Base-by-base conservation (phyloP, 1,139 yeast genomes). In the Saccharomyces uvarum region DNA sequence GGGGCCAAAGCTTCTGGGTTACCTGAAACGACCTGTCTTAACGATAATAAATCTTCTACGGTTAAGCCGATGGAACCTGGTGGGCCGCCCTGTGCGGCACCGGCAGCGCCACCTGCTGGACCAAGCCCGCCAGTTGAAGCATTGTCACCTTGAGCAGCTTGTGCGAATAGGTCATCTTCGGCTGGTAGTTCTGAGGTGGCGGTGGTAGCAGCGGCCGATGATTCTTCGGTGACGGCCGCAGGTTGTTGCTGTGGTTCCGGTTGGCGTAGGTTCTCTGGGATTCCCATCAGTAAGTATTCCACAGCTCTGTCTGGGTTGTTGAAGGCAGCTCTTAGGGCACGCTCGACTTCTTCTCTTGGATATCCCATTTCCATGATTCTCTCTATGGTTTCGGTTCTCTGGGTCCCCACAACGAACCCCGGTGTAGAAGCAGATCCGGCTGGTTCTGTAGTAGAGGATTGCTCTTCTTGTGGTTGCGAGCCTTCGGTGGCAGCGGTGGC, bases 301-400 rank as follows among this genome's bases (percentile, higher is more conserved):
- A 91, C 98, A 0, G 99, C 99, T 66, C 99, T 84, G 68, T 93
- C 98, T 27, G 99, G 99, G 73, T 93, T 91, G 73, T 93, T 93
- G 74, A 84, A 93, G 0, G 99, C 98, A 16, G 97, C 97, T 66
- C 96, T 82, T 70, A 93, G 77, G 0, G 99, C 99, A 47, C 83
- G 80, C 72, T 89, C 95, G 29, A 89, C 97, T 69, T 88, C 88
- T 5, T 82, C 79, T 64, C 96, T 83, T 53, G 87, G 90, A 70
- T 89, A 95, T 13, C 99, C 99, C 98, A 93, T 90, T 65, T 89
- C 98, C 84, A 90, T 82, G 69, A 93, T 89, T 67, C 86, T 86
- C 60, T 77, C 80, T 57, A 93, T 81, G 53, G 78, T 75, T 47
- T 70, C 70, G 51, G 70, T 57, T 62, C 70, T 58, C 60, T 66